Conservation (phyloP, 169 alveolate genomes). For the Plasmodium inui region DNA sequence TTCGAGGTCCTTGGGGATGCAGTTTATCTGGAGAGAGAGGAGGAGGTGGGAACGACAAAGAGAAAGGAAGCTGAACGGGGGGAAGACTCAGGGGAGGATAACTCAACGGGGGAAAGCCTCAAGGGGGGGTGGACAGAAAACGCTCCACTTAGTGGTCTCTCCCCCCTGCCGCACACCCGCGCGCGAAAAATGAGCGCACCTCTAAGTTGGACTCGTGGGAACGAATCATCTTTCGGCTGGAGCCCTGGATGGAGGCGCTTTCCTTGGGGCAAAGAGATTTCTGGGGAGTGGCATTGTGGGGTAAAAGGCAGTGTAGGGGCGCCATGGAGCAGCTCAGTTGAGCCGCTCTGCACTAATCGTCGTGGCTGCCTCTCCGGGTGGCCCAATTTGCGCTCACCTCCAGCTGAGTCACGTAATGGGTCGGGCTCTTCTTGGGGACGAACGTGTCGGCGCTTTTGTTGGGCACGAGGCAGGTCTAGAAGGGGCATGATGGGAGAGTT, state of each 20-base stretch:
- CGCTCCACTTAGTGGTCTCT: background rate
- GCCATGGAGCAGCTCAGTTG: too few relatives aligned
- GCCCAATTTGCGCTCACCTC: constrained; percentile 20
- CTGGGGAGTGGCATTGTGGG: constrained; percentile 6
- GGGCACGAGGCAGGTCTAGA: constrained; percentile 54
- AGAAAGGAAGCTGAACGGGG: background rate
- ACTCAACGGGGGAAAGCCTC: too few relatives aligned
- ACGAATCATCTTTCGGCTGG: constrained; percentile 16
- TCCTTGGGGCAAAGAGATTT: constrained; percentile 67
- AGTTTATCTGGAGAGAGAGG: constrained; percentile 14
- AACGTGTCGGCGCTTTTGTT: constrained; percentile 41
- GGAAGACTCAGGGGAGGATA: background rate
- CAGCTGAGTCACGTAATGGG: constrained; percentile 26
- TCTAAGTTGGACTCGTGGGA: constrained; percentile 34
- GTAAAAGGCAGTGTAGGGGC: too few relatives aligned
- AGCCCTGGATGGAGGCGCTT: constrained; percentile 6
- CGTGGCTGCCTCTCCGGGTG: background rate
- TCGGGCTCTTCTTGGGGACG: constrained; percentile 38
- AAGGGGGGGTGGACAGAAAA: background rate
- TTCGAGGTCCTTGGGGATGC: constrained; percentile 38
- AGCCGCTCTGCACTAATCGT: too few relatives aligned
- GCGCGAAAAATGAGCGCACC: background rate
- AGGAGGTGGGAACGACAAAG: background rate
- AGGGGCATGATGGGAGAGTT: background rate
- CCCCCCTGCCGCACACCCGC: background rate